A percentile compares a stretch with the other conserved stretches of the same genome.
These are phyloP conservation scores for Dryadomyces quercus-mongolicae DNA, from an alignment of 2,329 filamentous ascomycete genomes.

Conservation along the genomic window DNA sequence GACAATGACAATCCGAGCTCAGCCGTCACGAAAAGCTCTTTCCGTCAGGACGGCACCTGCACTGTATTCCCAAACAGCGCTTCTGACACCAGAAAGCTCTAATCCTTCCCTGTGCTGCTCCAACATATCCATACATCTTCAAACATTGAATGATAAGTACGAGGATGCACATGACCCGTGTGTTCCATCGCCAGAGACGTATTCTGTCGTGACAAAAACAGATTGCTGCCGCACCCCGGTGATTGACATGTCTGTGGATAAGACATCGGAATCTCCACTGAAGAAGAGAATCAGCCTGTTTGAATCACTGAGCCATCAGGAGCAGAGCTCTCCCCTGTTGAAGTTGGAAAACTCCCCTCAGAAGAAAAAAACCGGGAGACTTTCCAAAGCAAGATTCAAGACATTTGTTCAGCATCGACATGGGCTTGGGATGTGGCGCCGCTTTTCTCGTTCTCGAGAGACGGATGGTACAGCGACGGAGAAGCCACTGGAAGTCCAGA, in stretches of 20 bases:
- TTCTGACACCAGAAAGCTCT: background rate
- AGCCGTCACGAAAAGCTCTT: background rate
- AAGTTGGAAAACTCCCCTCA: background rate
- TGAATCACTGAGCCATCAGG: conserved; percentile 11
- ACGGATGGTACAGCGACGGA: background rate
- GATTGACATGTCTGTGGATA: background rate
- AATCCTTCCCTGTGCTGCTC: background rate
- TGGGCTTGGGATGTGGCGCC: background rate
- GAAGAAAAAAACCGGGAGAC: background rate
- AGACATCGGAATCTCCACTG: conserved; percentile 11
- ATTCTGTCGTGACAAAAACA: background rate
- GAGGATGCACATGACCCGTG: background rate
- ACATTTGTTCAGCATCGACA: background rate
- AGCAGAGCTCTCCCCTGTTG: background rate
- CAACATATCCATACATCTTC: background rate
- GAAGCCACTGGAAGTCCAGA: too few relatives aligned
- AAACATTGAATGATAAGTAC: background rate
- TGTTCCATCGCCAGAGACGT: background rate
- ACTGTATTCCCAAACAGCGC: conserved; percentile 1
- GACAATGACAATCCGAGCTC: too few relatives aligned
- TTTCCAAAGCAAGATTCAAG: background rate
- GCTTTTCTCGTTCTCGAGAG: conserved; percentile 1
- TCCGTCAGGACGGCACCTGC: conserved; percentile 5
- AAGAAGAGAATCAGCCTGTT: conserved; percentile 17
- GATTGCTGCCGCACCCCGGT: background rate